Base-by-base conservation (phyloP, 2,329 filamentous ascomycete genomes). In the Alternaria sp. region DNA sequence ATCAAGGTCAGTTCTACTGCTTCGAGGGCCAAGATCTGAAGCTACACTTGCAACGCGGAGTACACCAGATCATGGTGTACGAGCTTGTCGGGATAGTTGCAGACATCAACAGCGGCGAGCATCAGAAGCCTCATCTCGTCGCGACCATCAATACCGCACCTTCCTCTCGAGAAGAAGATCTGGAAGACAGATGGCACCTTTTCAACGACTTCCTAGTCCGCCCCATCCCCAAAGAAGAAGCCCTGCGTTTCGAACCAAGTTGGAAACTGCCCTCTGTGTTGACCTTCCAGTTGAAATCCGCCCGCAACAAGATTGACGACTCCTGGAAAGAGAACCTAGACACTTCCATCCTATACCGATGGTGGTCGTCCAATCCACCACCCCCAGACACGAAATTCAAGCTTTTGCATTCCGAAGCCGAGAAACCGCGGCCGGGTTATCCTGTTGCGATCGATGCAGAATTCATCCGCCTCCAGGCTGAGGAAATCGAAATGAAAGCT, bases 151-250 rank as follows among this genome's bases (percentile, higher is more conserved):
- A 99, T 76, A 91, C 93, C 58, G 86, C 87, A 12, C 88, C 92
- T 52, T 88, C 91, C 0, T 87, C 88, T 55, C 82, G 84, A 0
- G 83, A 86, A 42, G 76, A 85, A 0, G 84, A 87, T 1, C 82
- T 81, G 4, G 85, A 88, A 64, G 90, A 87, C 71, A 89, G 90
- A 69, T 99, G 96, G 96, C 93, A 98, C 79, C 81, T 99, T 1
- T 97, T 99, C 82, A 99, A 99, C 70, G 95, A 99, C 79, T 99
- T 99, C 72, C 81, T 97, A 36, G 96, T 99, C 22, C 88, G 91
- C 12, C 89, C 90, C 9, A 87, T 97, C 16, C 87, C 89, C 32
- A 86, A 87, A 28, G 89, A 93, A 62, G 94, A 99, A 75, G 96
- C 94, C 0, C 83, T 98, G 18, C 89, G 90, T 24, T 99, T 98